Base-by-base conservation (phyloP, 2,329 filamentous ascomycete genomes). In the Sarocladium strictum region DNA sequence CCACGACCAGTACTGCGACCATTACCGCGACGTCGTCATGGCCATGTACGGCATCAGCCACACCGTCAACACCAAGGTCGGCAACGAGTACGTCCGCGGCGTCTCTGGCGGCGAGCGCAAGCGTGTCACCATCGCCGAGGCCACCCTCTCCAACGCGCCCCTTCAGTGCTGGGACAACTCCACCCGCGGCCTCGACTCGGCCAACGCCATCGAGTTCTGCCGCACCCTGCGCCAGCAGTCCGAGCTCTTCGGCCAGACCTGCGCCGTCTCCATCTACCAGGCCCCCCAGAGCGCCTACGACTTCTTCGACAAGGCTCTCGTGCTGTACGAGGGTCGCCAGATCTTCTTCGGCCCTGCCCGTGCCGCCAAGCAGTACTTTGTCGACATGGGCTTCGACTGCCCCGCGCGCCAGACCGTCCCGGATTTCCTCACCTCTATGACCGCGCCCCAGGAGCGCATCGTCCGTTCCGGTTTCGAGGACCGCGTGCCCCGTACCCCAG, bases 151-250 rank as follows among this genome's bases (percentile, higher is more conserved):
- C 3, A 61, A 61, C 45, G 70, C 59, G 67, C 78, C 47, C 72
- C 72, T 80, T 0, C 85, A 89, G 66, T 86, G 84, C 57, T 90
- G 87, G 87, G 87, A 84, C 54, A 87, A 87, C 53, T 82, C 40
- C 3, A 87, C 84, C 0, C 70, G 76, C 51, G 85, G 85, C 15
- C 70, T 88, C 1, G 85, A 88, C 62, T 79, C 80, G 1, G 81
- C 78, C n/a, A 86, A 83, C 0, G 84, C 85, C 0, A 65, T 87
- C 2, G 83, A 87, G 58, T 87, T 85, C 56, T 83, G 84, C 7
- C 78, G 80, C 58, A 83, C 80, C 47, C 67, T 87, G 33, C 72
- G 83, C 21, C 73, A 79, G 5, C 72, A 84, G 12, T 84, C 83
- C 0, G 79, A 85, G 58, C 77, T 86, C 62, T 76, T 78, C 3